Base-by-base conservation (phyloP, 2,329 filamentous ascomycete species). In the Salinomyces thailandicus region DNA sequence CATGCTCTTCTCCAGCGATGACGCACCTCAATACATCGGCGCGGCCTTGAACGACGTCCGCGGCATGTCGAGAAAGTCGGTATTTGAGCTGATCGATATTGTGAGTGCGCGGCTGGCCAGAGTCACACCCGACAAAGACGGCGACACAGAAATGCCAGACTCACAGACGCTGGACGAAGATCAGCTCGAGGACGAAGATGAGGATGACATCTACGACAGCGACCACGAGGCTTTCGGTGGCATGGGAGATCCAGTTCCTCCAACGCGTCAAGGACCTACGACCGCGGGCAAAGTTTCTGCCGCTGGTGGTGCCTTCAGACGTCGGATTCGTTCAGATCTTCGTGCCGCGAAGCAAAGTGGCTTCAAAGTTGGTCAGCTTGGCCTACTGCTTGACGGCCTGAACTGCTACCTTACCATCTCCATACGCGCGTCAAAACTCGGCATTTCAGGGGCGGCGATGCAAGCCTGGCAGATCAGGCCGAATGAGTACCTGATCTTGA, bases 381-480 rank as follows among this genome's bases (percentile, higher is more conserved):
- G 68, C 9, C 63, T 69, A 13, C 61, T 76, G 13, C 56, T 68
- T 16, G 53, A 63, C 1, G 61, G 62, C 8, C 68, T 62, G 40
- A 64, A 57, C 17, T 62, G 67, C 35, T 72, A 72, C 41, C 57
- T 91, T 13, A 77, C 75, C 4, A 59, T 91, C 2, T 85, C 85
- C 0, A 72, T 82, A 18, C 76, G 75, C 3, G 72, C 83, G 18
- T 64, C 70, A 3, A 81, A 81, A 48, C 71, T 94, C 1, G 77
- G 73, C 0, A 73, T 94, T 9, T 80, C 83, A 0, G 70, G 79
- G 24, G 82, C 87, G 51, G 78, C 77, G 0, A 72, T 85, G 58
- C 70, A 80, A 50, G 82, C 85, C 1, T 94, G 86, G 86, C 71
- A 79, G 41, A 57, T 94, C 8, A 60, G 72, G 11, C 60, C 67